phyloP scores from a whole-genome alignment of 257 asterid genomes.

The Salvia rosmarinus region DNA sequence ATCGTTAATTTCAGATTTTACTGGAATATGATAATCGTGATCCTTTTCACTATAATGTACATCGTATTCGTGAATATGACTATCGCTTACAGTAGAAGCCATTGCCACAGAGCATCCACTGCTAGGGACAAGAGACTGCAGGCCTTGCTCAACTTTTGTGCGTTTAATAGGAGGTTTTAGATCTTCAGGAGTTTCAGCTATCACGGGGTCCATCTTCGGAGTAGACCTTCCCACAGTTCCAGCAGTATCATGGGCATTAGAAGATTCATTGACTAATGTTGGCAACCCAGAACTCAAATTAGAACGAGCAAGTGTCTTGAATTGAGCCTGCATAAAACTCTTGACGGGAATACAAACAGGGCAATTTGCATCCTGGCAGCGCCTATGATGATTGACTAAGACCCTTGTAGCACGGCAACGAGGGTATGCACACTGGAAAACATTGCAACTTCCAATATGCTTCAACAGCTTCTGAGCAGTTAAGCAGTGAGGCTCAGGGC shows the following conservation, averaged over 20 bases:
- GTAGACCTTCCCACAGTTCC: slow-evolving; percentile 54
- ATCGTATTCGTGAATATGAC: slow-evolving; percentile 46
- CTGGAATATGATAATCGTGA: slow-evolving; percentile 38
- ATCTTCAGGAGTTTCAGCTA: slow-evolving; percentile 62
- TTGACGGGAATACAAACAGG: slow-evolving; percentile 88
- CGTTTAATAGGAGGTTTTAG: slow-evolving; percentile 78
- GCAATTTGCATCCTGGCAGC: slow-evolving; percentile 64
- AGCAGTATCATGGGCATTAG: slow-evolving; percentile 49
- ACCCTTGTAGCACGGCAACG: slow-evolving; percentile 64
- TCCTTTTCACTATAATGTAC: slow-evolving; percentile 46
- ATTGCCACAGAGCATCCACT: slow-evolving; percentile 45
- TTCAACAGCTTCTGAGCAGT: slow-evolving; percentile 66
- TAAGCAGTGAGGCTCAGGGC: slow-evolving; percentile 66
- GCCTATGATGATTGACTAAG: slow-evolving; percentile 61
- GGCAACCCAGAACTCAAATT: slow-evolving; percentile 52
- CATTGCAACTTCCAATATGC: slow-evolving; percentile 67
- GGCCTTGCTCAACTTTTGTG: slow-evolving; percentile 63
- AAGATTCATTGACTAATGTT: slow-evolving; percentile 49
- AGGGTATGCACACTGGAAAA: slow-evolving; percentile 55
- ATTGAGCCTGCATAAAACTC: slow-evolving; percentile 51
- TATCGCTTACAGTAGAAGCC: slow-evolving; percentile 46
- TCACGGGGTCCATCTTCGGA: slow-evolving; percentile 40
- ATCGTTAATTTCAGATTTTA: slow-evolving; percentile 58
- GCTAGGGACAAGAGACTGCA: slow-evolving; percentile 49
- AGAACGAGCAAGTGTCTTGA: slow-evolving; percentile 52